phyloP scores from a whole-genome alignment of 2,329 filamentous ascomycete species.

The Beauveria medogensis region DNA sequence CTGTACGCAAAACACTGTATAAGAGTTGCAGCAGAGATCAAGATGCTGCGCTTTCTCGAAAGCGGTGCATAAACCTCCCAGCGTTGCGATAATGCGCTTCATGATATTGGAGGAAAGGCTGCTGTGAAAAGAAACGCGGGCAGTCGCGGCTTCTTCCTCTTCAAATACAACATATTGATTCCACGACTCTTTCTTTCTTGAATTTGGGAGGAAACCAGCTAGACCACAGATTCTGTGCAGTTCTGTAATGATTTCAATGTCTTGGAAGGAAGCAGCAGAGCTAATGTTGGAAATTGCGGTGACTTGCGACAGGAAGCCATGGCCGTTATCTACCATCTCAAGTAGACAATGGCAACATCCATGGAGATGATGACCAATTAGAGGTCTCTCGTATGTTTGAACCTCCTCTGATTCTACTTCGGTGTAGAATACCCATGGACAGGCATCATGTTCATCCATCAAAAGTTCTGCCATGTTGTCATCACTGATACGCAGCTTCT shows the following conservation, averaged over 20 bases:
- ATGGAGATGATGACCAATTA: neutral
- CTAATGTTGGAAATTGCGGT: neutral
- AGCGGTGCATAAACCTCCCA: neutral
- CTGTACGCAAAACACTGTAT: neutral
- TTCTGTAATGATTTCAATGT: neutral
- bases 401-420: neutral
- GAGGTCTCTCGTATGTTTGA: neutral
- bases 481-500: neutral
- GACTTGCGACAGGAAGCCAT: neutral
- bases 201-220: neutral
- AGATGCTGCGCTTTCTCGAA: neutral
- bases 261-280: neutral
- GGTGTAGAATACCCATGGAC: neutral
- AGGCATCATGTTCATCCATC: neutral
- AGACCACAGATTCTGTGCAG: neutral
- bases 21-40: neutral
- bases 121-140: neutral
- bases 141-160: neutral
- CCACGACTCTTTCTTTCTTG: neutral
- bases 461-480: neutral
- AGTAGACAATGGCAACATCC: neutral
- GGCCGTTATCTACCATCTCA: neutral
- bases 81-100: neutral
- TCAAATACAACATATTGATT: neutral
- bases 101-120: accelerated